Evolutionary conservation across 2,329 filamentous ascomycete genomes (phyloP), one percentile per base, ranked within the genome.

Genomic region (Aspergillus versicolor): DNA sequence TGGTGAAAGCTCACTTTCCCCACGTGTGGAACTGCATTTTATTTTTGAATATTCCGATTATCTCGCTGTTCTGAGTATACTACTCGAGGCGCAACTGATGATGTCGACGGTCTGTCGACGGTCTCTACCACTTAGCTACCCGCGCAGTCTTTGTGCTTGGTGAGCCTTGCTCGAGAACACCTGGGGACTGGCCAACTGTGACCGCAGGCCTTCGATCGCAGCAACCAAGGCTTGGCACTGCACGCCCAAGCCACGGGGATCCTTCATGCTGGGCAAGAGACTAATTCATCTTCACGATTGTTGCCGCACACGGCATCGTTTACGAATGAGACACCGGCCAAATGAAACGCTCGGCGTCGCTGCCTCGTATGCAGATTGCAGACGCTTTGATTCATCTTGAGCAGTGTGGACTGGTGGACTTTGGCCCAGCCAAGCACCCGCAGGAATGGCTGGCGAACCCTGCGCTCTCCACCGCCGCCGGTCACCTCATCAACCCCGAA

Each of bases 401-500:
- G 43, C 43, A 27, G 13, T 7, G 15, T 45, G 8, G 21, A 27
- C 43, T n/a, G 41, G 11, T 43, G 41, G 17, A 15, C 15, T 45
- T 22, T 9, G 27, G 27, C 43, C 22, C 43, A 13, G 43, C 43
- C 22, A 30, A 30, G 27, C 30, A 12, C 7, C 22, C 24, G 34
- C 34, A 41, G 37, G 48, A 34, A 22, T 19, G 27, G 27, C 27
- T 24, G 21, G 12, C 21, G 27, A 53, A 49, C 45, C 49, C 50
- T 56, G 47, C 43, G 24, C 40, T 21, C 50, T 60, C 57, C 52
- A 57, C 61, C 59, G 56, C 60, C 54, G 17, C 48, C 17, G n/a
- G 24, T 63, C 59, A 64, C 67, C 67, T 66, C 64, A 71, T 70
- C 61, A 47, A 61, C 64, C 66, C 67, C 64, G 61, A 67, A 68